These are phyloP conservation scores for Mycena venus DNA, from an alignment of 768 basidiomycete species.

Conservation along the genomic window DNA sequence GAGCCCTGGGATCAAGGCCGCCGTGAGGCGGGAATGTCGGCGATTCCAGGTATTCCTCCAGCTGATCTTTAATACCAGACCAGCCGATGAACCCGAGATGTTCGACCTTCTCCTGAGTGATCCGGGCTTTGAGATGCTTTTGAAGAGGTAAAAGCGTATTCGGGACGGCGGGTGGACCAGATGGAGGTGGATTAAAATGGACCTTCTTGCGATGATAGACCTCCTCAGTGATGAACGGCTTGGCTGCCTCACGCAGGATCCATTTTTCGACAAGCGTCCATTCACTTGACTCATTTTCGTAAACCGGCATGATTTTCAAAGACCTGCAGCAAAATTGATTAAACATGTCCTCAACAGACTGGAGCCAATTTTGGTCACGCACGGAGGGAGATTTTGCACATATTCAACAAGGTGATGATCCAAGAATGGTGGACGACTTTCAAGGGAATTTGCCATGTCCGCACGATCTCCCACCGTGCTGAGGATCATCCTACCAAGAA, in stretches of 20 bases:
- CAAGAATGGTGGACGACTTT: conserved; percentile 30
- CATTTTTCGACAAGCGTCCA: conserved; percentile 32
- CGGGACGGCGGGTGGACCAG: background rate
- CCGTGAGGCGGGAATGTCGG: conserved; percentile 13
- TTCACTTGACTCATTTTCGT: background rate
- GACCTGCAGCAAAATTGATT: background rate
- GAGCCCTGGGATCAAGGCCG: conserved; percentile 5
- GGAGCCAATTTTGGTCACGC: background rate
- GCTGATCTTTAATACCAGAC: conserved; percentile 1
- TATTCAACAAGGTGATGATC: conserved; percentile 35
- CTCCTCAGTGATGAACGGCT: conserved; percentile 34
- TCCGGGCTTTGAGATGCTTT: conserved; percentile 18
- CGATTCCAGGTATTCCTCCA: conserved; percentile 10
- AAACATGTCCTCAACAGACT: background rate
- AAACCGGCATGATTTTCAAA: conserved; percentile 15
- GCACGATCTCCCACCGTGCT: conserved; percentile 19
- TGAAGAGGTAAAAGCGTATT: conserved; percentile 13
- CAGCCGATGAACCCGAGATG: conserved; percentile 27
- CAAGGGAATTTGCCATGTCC: conserved; percentile 29
- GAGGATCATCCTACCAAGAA: conserved; percentile 1
- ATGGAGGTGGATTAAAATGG: conserved; percentile 24
- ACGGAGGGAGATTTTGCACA: conserved; percentile 27
- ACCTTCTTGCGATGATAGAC: conserved; percentile 29
- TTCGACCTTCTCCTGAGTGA: conserved; percentile 24
- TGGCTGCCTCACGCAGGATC: conserved; percentile 31